These are phyloP conservation scores for Drechslerella dactyloides DNA, from an alignment of 2,329 filamentous ascomycete species.

Conservation along the genomic window DNA sequence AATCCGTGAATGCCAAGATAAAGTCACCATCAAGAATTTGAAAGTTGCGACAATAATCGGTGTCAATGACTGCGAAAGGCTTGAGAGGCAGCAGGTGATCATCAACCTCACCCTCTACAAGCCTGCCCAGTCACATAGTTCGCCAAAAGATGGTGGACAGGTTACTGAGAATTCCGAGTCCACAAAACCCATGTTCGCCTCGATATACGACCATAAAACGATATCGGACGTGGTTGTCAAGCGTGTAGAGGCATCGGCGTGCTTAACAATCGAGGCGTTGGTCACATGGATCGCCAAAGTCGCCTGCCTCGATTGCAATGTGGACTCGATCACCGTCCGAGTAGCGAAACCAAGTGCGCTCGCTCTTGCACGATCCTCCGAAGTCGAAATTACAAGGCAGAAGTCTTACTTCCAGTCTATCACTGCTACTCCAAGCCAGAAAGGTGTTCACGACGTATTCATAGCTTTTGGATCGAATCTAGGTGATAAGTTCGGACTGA, in stretches of 20 bases:
- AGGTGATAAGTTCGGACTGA: conserved; percentile 81
- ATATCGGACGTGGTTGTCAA: conserved; percentile 52
- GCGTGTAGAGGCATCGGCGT: conserved; percentile 61
- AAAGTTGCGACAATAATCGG: conserved; percentile 59
- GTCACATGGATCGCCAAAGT: conserved; percentile 62
- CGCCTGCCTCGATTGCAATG: conserved; percentile 60
- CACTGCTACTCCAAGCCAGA: conserved; percentile 17
- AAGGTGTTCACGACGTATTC: conserved; percentile 64
- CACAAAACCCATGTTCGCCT: conserved; percentile 56
- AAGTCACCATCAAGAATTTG: conserved; percentile 53
- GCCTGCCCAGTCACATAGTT: not conserved
- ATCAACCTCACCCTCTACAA: conserved; percentile 56
- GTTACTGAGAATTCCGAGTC: conserved; percentile 58
- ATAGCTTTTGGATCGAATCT: conserved; percentile 93
- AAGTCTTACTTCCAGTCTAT: conserved; percentile 59
- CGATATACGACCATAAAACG: conserved; percentile 52
- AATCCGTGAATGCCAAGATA: conserved; percentile 51
- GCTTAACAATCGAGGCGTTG: conserved; percentile 63
- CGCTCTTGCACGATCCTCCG: conserved; percentile 61
- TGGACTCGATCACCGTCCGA: conserved; percentile 61
- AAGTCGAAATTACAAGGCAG: conserved; percentile 62
- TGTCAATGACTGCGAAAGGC: conserved; percentile 63
- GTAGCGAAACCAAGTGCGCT: conserved; percentile 64
- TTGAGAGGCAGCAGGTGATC: conserved; percentile 63
- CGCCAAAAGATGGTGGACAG: conserved; percentile 50